phyloP scores from a whole-genome alignment of 2,329 filamentous ascomycete species.

The Emmonsiellopsis sp. region DNA sequence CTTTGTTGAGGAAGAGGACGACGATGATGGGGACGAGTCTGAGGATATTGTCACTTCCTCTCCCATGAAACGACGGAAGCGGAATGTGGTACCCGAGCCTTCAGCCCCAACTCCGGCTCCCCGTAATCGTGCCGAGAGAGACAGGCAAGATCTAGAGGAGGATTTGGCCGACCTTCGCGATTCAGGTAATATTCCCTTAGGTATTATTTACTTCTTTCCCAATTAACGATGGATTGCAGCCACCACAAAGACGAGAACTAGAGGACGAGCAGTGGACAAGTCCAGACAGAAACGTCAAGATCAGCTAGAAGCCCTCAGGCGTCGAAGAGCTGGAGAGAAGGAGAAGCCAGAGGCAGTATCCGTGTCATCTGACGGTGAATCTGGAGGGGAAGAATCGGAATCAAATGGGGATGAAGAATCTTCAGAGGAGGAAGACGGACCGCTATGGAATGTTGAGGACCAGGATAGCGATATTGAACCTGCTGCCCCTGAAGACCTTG shows the following conservation, averaged over 20 bases:
- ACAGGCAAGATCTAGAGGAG: slow-evolving; percentile 35
- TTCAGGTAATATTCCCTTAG: slow-evolving; percentile 23
- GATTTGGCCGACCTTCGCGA: slow-evolving; percentile 38
- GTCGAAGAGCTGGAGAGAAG: slow-evolving; percentile 34
- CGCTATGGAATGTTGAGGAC: slow-evolving; percentile 22
- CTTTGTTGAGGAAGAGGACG: slow-evolving; percentile 18
- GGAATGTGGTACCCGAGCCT: not conserved
- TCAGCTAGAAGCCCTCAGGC: slow-evolving; percentile 35
- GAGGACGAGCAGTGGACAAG: slow-evolving; percentile 31
- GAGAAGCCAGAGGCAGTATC: slow-evolving; percentile 15
- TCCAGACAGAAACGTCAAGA: slow-evolving; percentile 29
- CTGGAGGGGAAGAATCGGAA: slow-evolving; percentile 12
- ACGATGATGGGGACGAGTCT: slow-evolving; percentile 20
- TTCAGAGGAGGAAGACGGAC: slow-evolving; percentile 8
- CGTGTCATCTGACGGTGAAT: slow-evolving; percentile 15
- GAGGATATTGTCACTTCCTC: slow-evolving; percentile 21
- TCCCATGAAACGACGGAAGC: slow-evolving; percentile 17
- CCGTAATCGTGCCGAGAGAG: slow-evolving; percentile 19
- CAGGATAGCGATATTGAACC: slow-evolving; percentile 25
- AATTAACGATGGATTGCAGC: slow-evolving; percentile 19
- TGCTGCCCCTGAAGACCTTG: slow-evolving; percentile 34
- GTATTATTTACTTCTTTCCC: not conserved
- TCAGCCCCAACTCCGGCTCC: slow-evolving; percentile 21
- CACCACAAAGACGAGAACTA: slow-evolving; percentile 31
- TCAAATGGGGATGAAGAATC: not conserved